A percentile compares a stretch with the other conserved stretches of the same genome.
phyloP scores from a whole-genome alignment of 108 stramenopile genomes.

The Hondaea fermentalgiana region DNA sequence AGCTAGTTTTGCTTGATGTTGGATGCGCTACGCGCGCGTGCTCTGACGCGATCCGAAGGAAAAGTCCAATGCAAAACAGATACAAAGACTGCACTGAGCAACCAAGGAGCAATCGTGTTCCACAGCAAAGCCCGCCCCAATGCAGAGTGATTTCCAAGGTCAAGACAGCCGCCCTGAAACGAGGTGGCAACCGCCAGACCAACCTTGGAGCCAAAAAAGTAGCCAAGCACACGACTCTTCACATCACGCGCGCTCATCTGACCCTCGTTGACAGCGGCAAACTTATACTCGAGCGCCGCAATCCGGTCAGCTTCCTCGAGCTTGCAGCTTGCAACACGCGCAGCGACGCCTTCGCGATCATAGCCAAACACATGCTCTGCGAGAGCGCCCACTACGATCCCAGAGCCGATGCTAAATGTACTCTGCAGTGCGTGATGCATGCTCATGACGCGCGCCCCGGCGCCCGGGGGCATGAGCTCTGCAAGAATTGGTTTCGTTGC shows the following conservation, averaged over 20 bases:
- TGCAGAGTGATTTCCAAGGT: not conserved
- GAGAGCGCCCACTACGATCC: not conserved
- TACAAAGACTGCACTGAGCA: not conserved
- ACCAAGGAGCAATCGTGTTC: not conserved
- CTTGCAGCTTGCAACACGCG: not conserved
- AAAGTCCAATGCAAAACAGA: not conserved
- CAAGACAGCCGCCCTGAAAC: not conserved
- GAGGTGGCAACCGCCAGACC: not conserved
- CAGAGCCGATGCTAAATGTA: not conserved
- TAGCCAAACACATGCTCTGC: constrained; percentile 5
- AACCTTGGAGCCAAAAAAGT: not conserved
- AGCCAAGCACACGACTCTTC: not conserved
- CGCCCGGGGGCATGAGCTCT: not conserved
- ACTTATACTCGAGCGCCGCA: not conserved
- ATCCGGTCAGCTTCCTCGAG: not conserved
- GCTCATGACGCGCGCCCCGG: not conserved
- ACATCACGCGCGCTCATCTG: not conserved
- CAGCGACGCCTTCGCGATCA: not conserved
- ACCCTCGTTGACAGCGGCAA: not conserved
- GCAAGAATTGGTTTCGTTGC: not conserved
- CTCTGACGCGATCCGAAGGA: not conserved
- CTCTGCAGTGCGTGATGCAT: not conserved
- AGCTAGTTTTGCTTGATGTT: not conserved
- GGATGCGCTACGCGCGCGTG: not conserved
- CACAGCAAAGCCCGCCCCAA: not conserved